Percentiles rank a stretch among this genome's conserved stretches.
Conservation (phyloP, 2,329 filamentous ascomycete genomes). For the Diplodia intermedia region DNA sequence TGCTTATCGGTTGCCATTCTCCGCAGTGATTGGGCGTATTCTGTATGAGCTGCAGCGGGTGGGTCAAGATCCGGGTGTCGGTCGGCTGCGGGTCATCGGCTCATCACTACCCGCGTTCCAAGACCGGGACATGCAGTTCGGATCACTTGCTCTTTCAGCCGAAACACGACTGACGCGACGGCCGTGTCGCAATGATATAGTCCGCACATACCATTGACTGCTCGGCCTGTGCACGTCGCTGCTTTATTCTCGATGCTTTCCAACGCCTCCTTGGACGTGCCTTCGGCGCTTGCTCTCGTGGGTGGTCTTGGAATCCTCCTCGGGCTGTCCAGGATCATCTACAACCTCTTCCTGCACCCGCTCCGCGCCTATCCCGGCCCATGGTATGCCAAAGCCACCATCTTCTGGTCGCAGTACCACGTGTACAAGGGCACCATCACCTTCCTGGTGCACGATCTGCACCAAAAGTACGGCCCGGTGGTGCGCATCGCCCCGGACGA, state of each 20-base stretch:
- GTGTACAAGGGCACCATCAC: slow-evolving; percentile 33
- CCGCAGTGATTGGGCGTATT: background rate
- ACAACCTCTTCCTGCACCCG: slow-evolving; percentile 54
- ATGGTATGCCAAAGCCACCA: slow-evolving; percentile 36
- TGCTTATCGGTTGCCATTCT: background rate
- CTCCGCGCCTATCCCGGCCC: slow-evolving; percentile 53
- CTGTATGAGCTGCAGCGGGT: background rate
- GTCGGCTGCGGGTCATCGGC: background rate
- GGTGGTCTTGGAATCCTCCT: background rate
- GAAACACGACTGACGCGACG: too few species aligned
- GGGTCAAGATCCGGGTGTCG: background rate
- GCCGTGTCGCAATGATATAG: background rate
- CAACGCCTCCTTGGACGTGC: background rate
- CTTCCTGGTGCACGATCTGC: slow-evolving; percentile 37
- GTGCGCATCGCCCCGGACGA: slow-evolving; percentile 53
- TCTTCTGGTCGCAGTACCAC: slow-evolving; percentile 57
- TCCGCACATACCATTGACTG: background rate
- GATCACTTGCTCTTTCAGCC: background rate
- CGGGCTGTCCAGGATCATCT: slow-evolving; percentile 36
- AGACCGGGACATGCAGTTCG: background rate
- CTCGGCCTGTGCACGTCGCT: too few species aligned
- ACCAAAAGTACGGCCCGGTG: slow-evolving; percentile 52
- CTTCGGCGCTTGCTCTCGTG: background rate
- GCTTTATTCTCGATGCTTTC: background rate
- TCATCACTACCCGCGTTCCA: background rate